Evolutionary conservation across 2,329 filamentous ascomycete genomes (phyloP).

Genomic region (Sporothrix pseudoabietina): DNA sequence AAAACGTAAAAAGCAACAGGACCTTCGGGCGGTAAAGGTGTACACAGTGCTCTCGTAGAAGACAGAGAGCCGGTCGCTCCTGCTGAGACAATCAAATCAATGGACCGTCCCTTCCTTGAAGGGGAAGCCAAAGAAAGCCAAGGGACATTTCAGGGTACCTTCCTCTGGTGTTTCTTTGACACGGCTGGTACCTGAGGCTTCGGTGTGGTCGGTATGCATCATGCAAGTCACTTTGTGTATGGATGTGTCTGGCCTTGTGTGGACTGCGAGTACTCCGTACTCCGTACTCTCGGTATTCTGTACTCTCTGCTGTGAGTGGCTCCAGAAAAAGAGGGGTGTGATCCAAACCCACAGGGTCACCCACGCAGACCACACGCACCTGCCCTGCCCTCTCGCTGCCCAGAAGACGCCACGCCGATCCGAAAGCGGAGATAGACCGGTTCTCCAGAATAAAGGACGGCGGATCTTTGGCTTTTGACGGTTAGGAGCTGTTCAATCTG

Average conservation of each 20-base stretch:
- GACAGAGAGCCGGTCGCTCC: background rate
- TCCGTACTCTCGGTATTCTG: too few species aligned
- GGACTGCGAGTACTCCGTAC: background rate
- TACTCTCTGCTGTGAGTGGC: slow-evolving; percentile 16
- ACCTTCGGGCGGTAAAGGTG: background rate
- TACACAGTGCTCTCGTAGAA: background rate
- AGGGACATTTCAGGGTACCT: background rate
- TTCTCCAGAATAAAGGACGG: background rate
- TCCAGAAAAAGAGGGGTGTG: background rate
- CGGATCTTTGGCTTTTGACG: background rate
- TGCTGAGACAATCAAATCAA: slow-evolving; percentile 11
- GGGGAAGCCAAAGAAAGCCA: background rate
- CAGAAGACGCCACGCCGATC: slow-evolving; percentile 25
- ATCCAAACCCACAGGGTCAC: background rate
- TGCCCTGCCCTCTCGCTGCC: background rate
- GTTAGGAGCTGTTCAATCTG: background rate
- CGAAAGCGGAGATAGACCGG: slow-evolving; percentile 28
- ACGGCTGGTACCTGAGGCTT: slow-evolving; percentile 1
- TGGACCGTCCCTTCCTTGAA: slow-evolving; percentile 15
- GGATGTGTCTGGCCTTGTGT: background rate
- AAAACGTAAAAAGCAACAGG: slow-evolving; percentile 14
- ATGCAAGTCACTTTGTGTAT: slow-evolving; percentile 20
- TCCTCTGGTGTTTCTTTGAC: background rate
- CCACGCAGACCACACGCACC: slow-evolving; percentile 1
- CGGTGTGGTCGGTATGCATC: background rate